A percentile compares a stretch with the other conserved stretches of the same genome.
phyloP scores from a whole-genome alignment of 805 yeast species.

The Yarrowia deformans region DNA sequence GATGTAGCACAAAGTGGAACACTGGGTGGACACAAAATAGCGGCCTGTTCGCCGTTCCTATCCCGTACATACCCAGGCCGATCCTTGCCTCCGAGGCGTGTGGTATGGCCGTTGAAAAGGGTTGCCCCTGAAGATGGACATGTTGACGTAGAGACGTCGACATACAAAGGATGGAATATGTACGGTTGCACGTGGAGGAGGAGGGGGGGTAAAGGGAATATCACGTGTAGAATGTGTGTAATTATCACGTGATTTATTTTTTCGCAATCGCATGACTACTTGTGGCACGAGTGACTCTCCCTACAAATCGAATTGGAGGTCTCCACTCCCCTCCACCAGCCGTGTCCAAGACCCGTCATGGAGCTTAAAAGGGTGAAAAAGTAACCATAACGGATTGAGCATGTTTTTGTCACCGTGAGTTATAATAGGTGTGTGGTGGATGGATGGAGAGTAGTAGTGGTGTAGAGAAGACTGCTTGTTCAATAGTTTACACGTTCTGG shows the following conservation, averaged over 20 bases:
- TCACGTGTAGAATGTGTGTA: too few relatives aligned
- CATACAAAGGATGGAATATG: not conserved
- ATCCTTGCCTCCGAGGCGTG: conserved; percentile 21
- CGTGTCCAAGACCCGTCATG: conserved; percentile 1
- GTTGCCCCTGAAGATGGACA: conserved; percentile 26
- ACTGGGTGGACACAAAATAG: too few relatives aligned
- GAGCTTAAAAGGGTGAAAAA: conserved; percentile 3
- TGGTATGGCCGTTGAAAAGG: not conserved
- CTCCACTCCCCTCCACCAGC: not conserved
- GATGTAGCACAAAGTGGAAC: too few relatives aligned
- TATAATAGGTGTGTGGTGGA: not conserved
- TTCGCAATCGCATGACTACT: too few relatives aligned
- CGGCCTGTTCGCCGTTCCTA: not conserved
- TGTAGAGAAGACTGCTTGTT: too few relatives aligned
- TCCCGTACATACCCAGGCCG: conserved; percentile 5
- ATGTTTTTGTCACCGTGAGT: not conserved
- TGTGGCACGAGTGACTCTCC: too few relatives aligned
- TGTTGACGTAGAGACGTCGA: not conserved
- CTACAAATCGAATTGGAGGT: too few relatives aligned
- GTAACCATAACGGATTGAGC: conserved; percentile 1
- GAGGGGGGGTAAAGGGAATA: not conserved
- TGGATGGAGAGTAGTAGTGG: too few relatives aligned
- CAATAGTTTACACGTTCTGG: too few relatives aligned
- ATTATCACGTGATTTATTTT: too few relatives aligned
- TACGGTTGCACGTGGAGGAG: not conserved